Evolutionary conservation across 345 rosid species (phyloP), one percentile per base, ranked within the genome.

Genomic region (Fremontodendron californicum): DNA sequence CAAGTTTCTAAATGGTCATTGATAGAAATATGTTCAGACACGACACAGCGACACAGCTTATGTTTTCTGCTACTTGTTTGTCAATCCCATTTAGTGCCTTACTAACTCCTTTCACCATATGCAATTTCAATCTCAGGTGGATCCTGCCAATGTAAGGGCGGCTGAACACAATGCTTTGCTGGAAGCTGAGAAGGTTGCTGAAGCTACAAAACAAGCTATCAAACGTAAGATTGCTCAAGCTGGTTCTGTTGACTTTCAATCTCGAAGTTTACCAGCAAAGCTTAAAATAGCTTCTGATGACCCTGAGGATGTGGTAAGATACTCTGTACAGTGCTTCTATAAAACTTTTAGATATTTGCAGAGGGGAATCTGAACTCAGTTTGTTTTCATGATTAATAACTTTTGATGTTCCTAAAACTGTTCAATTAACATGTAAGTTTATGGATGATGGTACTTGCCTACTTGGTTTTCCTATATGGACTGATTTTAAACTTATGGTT

Each of bases 161-260:
- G 75, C 86, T 39, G 88, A 88, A 82, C 51, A 82, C 73, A 90
- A 93, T 86, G 89, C 93, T 35, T 86, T 96, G 77, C 57, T 91
- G 75, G 97, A 93, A 87, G 99, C 98, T 69, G 99, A 96, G 80
- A 90, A 84, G 78, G 85, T 90, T 74, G 99, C 98, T 71, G 97
- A 93, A 87, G 98, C 94, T 76, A 90, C 99, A 21, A 96, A 93
- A 82, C 90, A 84, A 83, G 98, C 93, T 64, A 91, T 96, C 79
- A 96, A 93, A 79, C 86, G 97, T 81, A 96, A 93, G 90, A 91
- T 96, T 80, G 97, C 93, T 48, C 97, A 91, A 82, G 93, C 99
- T 84, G 98, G 92, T 58, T 85, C 86, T 81, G 82, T 85, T 33
- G 99, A 92, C 74, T 90, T 83, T 79, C 93, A 96, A 60, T 85